A percentile compares a stretch with the other conserved stretches of the same genome.
Conservation (phyloP, 2,329 filamentous ascomycete species). For the Monosporascus sp. region DNA sequence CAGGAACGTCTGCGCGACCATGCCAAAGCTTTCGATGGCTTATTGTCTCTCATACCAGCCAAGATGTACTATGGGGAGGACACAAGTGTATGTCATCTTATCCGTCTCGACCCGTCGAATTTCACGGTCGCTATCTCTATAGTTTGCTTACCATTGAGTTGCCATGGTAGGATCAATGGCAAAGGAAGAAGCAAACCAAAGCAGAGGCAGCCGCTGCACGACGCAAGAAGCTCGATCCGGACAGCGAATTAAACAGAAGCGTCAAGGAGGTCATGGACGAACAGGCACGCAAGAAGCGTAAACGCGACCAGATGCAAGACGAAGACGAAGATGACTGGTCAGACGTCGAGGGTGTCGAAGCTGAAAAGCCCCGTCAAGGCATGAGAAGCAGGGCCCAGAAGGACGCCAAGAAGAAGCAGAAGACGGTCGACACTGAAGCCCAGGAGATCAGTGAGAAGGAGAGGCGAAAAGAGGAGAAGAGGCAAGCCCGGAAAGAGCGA, state of each 20-base stretch:
- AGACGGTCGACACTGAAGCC: slow-evolving; percentile 41
- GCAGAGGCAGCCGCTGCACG: slow-evolving; percentile 78
- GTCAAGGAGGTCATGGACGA: slow-evolving; percentile 94
- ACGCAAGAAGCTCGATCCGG: slow-evolving; percentile 84
- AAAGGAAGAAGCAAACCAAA: slow-evolving; percentile 92
- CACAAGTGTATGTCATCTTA: slow-evolving; percentile 60
- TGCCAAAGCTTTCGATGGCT: slow-evolving; percentile 75
- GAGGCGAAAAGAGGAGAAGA: slow-evolving; percentile 43
- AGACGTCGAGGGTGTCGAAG: slow-evolving; percentile 47
- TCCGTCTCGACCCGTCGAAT: slow-evolving; percentile 2
- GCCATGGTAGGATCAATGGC: slow-evolving; percentile 75
- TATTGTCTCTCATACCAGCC: slow-evolving; percentile 82
- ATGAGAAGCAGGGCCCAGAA: slow-evolving; percentile 45
- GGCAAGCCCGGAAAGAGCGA: slow-evolving; percentile 38
- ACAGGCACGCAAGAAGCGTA: slow-evolving; percentile 69
- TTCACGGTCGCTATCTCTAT: not conserved
- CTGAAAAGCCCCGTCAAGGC: slow-evolving; percentile 60
- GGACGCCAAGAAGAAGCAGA: slow-evolving; percentile 42
- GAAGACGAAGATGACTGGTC: slow-evolving; percentile 42
- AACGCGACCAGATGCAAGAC: slow-evolving; percentile 45
- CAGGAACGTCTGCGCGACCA: slow-evolving; percentile 54
- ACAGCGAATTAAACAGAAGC: slow-evolving; percentile 71
- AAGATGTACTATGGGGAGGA: slow-evolving; percentile 89
- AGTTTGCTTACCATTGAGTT: slow-evolving; percentile 8
- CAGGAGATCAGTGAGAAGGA: slow-evolving; percentile 36